Evolutionary conservation across 1,284 basidiomycete species (phyloP).

Genomic region (Rhodotorula sp.): DNA sequence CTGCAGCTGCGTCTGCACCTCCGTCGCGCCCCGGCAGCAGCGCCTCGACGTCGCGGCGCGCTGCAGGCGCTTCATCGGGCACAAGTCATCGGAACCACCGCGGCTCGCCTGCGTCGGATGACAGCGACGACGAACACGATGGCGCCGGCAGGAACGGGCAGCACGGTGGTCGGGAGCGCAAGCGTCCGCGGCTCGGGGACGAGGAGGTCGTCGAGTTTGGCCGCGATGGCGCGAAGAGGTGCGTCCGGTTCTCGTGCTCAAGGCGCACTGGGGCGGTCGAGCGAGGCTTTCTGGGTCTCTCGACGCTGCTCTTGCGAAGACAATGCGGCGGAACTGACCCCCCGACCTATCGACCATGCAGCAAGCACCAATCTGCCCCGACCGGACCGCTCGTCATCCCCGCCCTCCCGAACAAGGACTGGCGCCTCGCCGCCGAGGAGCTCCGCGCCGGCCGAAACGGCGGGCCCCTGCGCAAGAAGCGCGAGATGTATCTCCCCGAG

Average conservation of each 20-base stretch:
- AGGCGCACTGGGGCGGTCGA: slow-evolving; percentile 63
- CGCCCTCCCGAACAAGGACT: slow-evolving; percentile 78
- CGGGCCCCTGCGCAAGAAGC: slow-evolving; percentile 65
- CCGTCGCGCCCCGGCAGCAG: neutral
- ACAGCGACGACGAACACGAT: slow-evolving; percentile 61
- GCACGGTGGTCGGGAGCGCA: neutral
- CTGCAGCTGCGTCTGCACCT: neutral
- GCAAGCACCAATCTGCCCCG: slow-evolving; percentile 31
- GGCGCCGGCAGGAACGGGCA: slow-evolving; percentile 46
- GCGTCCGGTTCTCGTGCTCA: slow-evolving; percentile 54
- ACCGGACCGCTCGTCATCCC: slow-evolving; percentile 77
- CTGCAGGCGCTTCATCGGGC: no score
- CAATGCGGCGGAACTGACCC: no score
- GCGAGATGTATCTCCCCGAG: slow-evolving; percentile 53
- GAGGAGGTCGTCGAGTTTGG: slow-evolving; percentile 34
- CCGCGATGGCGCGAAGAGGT: slow-evolving; percentile 14
- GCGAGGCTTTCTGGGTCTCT: no score
- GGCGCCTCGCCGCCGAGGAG: slow-evolving; percentile 62
- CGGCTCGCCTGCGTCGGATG: slow-evolving; percentile 2
- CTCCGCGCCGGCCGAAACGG: slow-evolving; percentile 63
- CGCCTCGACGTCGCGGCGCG: neutral
- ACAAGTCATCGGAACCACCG: neutral
- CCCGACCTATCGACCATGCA: neutral
- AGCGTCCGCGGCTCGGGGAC: slow-evolving; percentile 13
- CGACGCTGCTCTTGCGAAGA: no score